Evolutionary conservation across 2,329 filamentous ascomycete genomes (phyloP).

Genomic region (Diaporthe sp.): DNA sequence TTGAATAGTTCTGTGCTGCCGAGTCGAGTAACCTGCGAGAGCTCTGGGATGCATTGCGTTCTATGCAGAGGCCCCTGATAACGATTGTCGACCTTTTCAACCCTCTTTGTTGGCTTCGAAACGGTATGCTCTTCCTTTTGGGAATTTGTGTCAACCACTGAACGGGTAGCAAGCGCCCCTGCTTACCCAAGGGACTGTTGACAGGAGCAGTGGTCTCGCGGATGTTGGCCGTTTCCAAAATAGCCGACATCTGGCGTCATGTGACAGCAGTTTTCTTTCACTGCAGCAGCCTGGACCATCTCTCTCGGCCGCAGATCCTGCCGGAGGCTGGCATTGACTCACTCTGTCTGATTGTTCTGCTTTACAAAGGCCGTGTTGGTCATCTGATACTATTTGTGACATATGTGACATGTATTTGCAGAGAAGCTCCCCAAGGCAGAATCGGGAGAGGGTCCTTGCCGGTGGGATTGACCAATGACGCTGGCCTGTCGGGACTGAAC

Average conservation of each 20-base stretch:
- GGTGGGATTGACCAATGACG: slow-evolving; percentile 5
- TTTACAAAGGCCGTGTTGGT: slow-evolving; percentile 9
- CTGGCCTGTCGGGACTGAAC: not conserved
- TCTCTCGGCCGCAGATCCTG: not conserved
- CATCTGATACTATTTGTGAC: slow-evolving; percentile 9
- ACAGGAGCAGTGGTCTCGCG: not conserved
- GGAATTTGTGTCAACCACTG: not conserved
- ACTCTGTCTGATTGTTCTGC: not conserved
- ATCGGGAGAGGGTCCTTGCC: not conserved
- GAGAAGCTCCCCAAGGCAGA: not conserved
- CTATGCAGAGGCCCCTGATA: not conserved
- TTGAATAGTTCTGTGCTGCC: not conserved
- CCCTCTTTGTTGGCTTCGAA: not conserved
- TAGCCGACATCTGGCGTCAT: not conserved
- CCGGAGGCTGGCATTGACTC: not conserved
- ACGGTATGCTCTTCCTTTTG: not conserved
- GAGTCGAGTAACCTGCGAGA: not conserved
- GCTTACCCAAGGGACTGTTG: not conserved
- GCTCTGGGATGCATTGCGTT: not conserved
- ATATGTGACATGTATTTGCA: not conserved
- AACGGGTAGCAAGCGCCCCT: not conserved
- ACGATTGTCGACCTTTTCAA: not conserved
- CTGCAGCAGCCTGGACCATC: not conserved
- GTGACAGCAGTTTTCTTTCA: not conserved
- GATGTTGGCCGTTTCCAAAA: not conserved